Base-by-base conservation (phyloP, 176 grass and related monocot species). In the Oryza punctata region DNA sequence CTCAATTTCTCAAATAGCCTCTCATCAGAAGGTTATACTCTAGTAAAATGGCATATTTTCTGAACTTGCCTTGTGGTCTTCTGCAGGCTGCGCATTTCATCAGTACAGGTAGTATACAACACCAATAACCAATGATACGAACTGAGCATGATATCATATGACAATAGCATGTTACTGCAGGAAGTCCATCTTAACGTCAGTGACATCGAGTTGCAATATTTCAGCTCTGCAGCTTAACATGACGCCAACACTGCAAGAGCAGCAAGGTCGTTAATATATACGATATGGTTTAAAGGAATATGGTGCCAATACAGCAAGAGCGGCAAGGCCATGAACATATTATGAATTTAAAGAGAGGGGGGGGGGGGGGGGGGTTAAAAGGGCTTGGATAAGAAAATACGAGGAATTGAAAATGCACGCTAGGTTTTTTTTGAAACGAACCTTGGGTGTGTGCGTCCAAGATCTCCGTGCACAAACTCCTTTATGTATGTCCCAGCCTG, bases 401-500 rank as follows among this genome's bases (percentile, higher is more conserved):
- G 6, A 80, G 23, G 11, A 52, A 41, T 35, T 70, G 2, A 65
- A 61, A 14, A 52, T 50, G 30, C 52, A 25, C 50, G n/a, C 27
- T 18, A 77, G 29, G 60, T 67, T 74, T 23, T 47, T 35, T 6
- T 68, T 43, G 21, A 71, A 10, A 69, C 8, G 38, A 11, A 98
- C 96, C 93, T 98, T 40, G 96, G 96, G n/a, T 90, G 72, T 33
- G 96, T 95, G 78, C 96, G 93, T 59, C 93, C 96, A 80, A 98
- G 93, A 89, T 98, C 96, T 12, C 93, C 93, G 30, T 98, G 96
- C 27, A 98, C 93, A 71, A 95, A 98, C 86, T 95, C 96, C 70
- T 94, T 95, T 43, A 98, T 98, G 87, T 98, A 98, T 83, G 96
- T 95, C 78, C 93, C 96, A 65, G 96, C 96, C 96, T 95, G 84